Conservation (phyloP, 257 asterid genomes). For the Solanum verrucosum region DNA sequence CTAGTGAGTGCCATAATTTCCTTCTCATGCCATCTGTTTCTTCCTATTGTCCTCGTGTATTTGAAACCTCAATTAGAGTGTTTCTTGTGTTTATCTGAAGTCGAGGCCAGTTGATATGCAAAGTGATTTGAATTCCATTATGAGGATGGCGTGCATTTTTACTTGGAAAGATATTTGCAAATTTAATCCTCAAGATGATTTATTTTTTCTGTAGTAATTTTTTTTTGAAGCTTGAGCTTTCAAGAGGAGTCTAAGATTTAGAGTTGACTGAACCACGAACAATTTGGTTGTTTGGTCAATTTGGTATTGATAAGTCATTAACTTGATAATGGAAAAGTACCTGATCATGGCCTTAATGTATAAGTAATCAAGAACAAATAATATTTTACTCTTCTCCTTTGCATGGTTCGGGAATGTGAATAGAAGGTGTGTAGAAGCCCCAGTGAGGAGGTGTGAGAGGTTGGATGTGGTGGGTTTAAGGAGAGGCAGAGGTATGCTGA, state of each 20-base stretch:
- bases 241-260: background rate
- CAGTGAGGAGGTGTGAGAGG: background rate
- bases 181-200: background rate
- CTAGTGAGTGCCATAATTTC: constrained; percentile 40
- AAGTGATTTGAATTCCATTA: background rate
- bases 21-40: background rate
- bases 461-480: background rate
- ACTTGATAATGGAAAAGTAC: background rate
- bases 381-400: background rate
- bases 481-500: background rate
- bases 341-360: background rate
- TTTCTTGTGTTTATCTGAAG: background rate
- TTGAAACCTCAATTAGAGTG: background rate
- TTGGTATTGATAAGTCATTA: background rate
- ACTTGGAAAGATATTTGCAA: background rate
- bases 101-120: background rate
- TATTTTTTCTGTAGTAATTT: background rate
- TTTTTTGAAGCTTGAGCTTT: background rate
- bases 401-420: background rate
- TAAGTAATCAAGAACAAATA: background rate
- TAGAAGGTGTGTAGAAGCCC: background rate
- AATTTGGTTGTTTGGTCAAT: background rate
- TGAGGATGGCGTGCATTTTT: background rate
- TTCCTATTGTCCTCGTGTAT: background rate
- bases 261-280: background rate